Percentiles rank a stretch among this genome's conserved stretches.
phyloP scores from a whole-genome alignment of 257 asterid species.

The Cruciata laevipes region DNA sequence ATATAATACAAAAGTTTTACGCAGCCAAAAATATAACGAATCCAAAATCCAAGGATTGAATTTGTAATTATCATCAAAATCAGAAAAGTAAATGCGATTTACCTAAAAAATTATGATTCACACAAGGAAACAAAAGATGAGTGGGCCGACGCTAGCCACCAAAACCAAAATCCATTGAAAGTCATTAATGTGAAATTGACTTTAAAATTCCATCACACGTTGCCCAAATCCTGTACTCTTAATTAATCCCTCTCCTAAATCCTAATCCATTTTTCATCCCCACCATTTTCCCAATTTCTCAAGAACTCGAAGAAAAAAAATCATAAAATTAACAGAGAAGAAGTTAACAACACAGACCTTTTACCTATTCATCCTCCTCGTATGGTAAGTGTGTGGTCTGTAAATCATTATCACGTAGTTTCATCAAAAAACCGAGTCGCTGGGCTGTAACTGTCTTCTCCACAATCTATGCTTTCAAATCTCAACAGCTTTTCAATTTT shows the following conservation, averaged over 20 bases:
- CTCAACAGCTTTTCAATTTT: conserved; percentile 28
- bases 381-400: not conserved
- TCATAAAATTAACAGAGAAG: not conserved
- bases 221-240: conserved; percentile 10
- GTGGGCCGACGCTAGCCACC: conserved; percentile 7
- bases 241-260: conserved; percentile 10
- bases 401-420: not conserved
- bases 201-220: not conserved
- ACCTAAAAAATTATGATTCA: not conserved
- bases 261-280: not conserved
- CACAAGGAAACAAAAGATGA: not conserved
- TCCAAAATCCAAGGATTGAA: not conserved
- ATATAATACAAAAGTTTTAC: no score
- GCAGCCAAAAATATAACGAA: no score
- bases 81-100: not conserved
- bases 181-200: conserved; percentile 25
- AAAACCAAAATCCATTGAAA: conserved; percentile 5
- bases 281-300: not conserved
- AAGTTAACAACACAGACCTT: conserved; percentile 4
- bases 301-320: not conserved
- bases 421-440: conserved; percentile 29
- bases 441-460: conserved; percentile 47
- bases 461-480: conserved; percentile 25
- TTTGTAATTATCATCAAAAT: not conserved
- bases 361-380: conserved; percentile 2